A percentile compares a stretch with the other conserved stretches of the same genome.
phyloP scores from a whole-genome alignment of 2,329 filamentous ascomycete species.

The Helicocarpus griseus region DNA sequence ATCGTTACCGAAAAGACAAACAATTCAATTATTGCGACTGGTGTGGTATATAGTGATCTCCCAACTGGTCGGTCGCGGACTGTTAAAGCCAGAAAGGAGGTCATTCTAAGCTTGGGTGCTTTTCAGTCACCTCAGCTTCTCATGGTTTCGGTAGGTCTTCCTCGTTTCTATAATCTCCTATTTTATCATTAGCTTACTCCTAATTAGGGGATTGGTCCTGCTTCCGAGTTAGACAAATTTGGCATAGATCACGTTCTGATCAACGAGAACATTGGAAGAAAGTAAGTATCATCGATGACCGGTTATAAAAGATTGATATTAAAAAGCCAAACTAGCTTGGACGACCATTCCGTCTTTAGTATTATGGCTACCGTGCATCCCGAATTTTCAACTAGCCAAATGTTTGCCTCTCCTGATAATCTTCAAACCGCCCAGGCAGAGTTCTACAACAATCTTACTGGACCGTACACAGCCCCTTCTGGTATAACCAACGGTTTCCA shows the following conservation, averaged over 20 bases:
- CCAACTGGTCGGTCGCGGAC: constrained; percentile 14
- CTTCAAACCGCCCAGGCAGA: constrained; percentile 19
- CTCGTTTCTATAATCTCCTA: background rate
- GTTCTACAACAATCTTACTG: constrained; percentile 20
- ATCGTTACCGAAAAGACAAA: constrained; percentile 14
- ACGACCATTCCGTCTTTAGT: constrained; percentile 18
- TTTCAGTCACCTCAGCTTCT: constrained; percentile 30
- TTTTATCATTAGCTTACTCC: background rate
- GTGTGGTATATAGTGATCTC: constrained; percentile 20
- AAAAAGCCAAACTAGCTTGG: constrained; percentile 10
- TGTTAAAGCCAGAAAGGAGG: constrained; percentile 19
- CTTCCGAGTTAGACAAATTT: constrained; percentile 7
- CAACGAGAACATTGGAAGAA: constrained; percentile 24
- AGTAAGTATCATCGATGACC: constrained; percentile 11
- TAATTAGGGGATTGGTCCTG: constrained; percentile 22
- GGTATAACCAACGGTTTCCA: constrained; percentile 26
- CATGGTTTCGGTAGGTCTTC: constrained; percentile 22
- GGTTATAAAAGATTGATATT: background rate
- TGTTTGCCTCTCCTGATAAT: constrained; percentile 9
- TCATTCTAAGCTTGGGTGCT: constrained; percentile 31
- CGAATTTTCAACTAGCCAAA: constrained; percentile 19
- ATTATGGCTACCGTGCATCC: constrained; percentile 21
- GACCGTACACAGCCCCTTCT: constrained; percentile 22
- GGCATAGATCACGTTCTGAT: constrained; percentile 14
- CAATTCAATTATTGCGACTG: constrained; percentile 13